phyloP scores from a whole-genome alignment of 805 yeast species.

The Ascoidea tarda region DNA sequence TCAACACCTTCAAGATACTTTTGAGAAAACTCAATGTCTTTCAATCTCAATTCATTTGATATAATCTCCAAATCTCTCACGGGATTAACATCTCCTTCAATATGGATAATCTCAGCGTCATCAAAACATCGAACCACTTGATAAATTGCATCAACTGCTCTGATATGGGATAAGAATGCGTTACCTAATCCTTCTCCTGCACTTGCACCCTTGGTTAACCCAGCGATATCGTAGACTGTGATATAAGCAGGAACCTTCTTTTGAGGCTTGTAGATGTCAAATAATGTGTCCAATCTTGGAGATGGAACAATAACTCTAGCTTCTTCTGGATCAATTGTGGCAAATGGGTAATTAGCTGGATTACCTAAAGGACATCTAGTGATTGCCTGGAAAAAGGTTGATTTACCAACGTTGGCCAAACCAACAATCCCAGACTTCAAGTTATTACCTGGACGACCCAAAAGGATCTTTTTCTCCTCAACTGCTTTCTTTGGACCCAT shows the following conservation, averaged over 20 bases:
- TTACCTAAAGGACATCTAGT: constrained; percentile 86
- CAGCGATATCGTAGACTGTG: constrained; percentile 95
- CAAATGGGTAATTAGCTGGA: constrained; percentile 97
- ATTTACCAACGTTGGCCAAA: constrained; percentile 88
- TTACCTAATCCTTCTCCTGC: constrained; percentile 97
- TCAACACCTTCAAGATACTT: constrained; percentile 69
- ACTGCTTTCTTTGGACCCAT: constrained; percentile 72
- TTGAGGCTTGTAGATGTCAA: constrained; percentile 67
- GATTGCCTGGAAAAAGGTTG: constrained; percentile 94
- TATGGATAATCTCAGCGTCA: constrained; percentile 95
- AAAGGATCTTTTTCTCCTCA: constrained; percentile 57
- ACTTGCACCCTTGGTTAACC: constrained; percentile 92
- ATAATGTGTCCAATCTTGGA: constrained; percentile 66
- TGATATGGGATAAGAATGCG: constrained; percentile 89
- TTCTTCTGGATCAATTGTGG: constrained; percentile 97
- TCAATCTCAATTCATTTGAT: constrained; percentile 80
- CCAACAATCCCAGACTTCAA: constrained; percentile 87
- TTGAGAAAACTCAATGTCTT: constrained; percentile 90
- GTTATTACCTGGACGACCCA: constrained; percentile 76
- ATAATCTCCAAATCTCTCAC: constrained; percentile 88
- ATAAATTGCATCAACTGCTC: constrained; percentile 96
- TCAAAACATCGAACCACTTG: constrained; percentile 97
- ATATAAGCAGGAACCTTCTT: constrained; percentile 82
- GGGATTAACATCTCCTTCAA: constrained; percentile 95
- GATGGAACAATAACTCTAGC: constrained; percentile 93